Evolutionary conservation across 1,284 basidiomycete genomes (phyloP), one percentile per base, ranked within the genome.

Genomic region (Puccinia hordei): DNA sequence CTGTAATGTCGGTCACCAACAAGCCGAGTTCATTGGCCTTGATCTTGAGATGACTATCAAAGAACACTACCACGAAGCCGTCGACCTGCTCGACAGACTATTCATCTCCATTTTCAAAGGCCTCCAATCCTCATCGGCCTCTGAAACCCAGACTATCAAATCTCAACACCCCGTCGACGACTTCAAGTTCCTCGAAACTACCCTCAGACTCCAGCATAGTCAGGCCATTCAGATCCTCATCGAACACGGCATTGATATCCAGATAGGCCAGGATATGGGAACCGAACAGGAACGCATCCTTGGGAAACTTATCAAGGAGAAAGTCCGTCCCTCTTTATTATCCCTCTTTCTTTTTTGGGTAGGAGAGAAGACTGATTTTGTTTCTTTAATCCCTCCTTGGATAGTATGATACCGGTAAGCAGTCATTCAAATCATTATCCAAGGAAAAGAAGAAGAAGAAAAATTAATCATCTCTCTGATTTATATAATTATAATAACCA

Each of bases 11-110:
- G n/a, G n/a, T n/a, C n/a, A n/a, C n/a, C n/a, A n/a, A n/a, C n/a
- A n/a, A 79, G 77, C 97, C 65, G 97, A 99, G 87, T 99, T 98
- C 87, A 93, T 95, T 83, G 97, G 97, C 71, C 91, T 99, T 83
- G 97, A 99, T 92, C 89, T 99, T 83, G 97, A 99, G 87, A 99
- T 99, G 97, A 89, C 91, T 1, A 95, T 99, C 83, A 93, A 98
- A 85, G 95, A 98, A 86, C 95, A 98, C 86, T 99, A 99, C 85
- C 95, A 99, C 87, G 97, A 90, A 89, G 85, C 84, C 2, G 82
- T 85, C 30, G 85, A 86, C 66, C 80, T 85, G 15, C 81, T 86
- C 27, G 84, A 84, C 68, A 82, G 83, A 41, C 82, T 86, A 0
- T 86, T 86, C 82, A 82, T 83, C 63, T 84, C 83, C 72, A 85